Conservation (phyloP, 345 rosid species). For the Eucalyptus erythrocorys region DNA sequence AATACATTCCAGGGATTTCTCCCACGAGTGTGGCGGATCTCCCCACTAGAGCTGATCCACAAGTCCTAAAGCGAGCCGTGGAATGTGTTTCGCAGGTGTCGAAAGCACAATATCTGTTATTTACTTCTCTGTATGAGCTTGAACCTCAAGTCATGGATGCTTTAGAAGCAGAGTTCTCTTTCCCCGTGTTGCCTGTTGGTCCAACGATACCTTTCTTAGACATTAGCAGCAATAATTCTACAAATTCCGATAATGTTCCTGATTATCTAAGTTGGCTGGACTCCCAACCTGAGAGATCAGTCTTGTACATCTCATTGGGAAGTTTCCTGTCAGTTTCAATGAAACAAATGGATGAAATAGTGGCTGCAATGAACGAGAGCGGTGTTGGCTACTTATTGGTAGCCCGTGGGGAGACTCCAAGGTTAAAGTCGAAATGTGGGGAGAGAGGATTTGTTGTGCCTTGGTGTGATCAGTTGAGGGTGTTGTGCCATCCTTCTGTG, state of each 20-base stretch:
- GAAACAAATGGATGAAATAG: conserved; percentile 23
- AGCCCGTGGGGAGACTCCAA: conserved; percentile 14
- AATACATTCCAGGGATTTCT: conserved; percentile 25
- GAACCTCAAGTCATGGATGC: conserved; percentile 25
- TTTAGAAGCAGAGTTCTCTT: neutral
- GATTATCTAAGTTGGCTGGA: conserved; percentile 17
- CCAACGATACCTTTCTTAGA: conserved; percentile 14
- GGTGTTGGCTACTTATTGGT: conserved; percentile 15
- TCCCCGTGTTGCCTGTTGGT: conserved; percentile 16
- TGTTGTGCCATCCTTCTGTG: conserved; percentile 29
- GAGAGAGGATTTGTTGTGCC: conserved; percentile 3
- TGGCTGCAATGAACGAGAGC: conserved; percentile 8
- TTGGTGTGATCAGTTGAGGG: conserved; percentile 27
- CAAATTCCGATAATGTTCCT: neutral
- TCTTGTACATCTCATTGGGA: conserved; percentile 21
- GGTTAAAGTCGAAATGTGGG: neutral
- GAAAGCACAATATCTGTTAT: conserved; percentile 37
- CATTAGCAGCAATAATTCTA: neutral
- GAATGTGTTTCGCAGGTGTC: conserved; percentile 30
- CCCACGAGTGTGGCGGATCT: conserved; percentile 19
- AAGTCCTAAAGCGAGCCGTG: conserved; percentile 10
- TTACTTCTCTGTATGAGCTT: conserved; percentile 34
- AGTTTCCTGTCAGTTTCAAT: conserved; percentile 23
- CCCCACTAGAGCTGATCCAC: neutral
- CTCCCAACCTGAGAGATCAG: conserved; percentile 12